These are phyloP conservation scores for Phytophthora colocasiae DNA, from an alignment of 352 stramenopile species.

Conservation along the genomic window DNA sequence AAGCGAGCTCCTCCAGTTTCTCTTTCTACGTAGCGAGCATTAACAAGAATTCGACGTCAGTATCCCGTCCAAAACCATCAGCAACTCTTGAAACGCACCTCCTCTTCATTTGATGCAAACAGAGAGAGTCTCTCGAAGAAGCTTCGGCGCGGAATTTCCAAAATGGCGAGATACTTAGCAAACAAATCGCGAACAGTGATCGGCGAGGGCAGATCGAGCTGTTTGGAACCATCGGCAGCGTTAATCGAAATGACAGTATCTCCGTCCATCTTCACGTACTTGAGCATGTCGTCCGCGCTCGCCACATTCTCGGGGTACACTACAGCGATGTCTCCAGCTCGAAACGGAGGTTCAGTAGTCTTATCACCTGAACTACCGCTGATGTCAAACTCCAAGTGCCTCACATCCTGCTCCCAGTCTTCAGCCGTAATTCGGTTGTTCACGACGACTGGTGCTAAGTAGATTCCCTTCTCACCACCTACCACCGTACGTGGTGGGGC, in stretches of 20 bases:
- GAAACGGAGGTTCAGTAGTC: slow-evolving; percentile 38
- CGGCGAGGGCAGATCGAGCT: slow-evolving; percentile 61
- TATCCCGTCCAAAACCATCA: not conserved
- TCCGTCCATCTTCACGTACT: slow-evolving; percentile 51
- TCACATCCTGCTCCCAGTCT: slow-evolving; percentile 86
- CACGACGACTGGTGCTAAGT: slow-evolving; percentile 57
- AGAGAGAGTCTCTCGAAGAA: slow-evolving; percentile 91
- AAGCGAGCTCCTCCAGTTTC: slow-evolving; percentile 91
- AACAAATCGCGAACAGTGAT: slow-evolving; percentile 77
- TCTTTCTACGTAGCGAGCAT: slow-evolving; percentile 65
- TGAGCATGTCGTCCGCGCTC: slow-evolving; percentile 73
- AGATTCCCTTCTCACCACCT: slow-evolving; percentile 49
- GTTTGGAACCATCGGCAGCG: slow-evolving; percentile 51
- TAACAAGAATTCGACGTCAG: slow-evolving; percentile 18
- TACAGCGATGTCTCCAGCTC: slow-evolving; percentile 73
- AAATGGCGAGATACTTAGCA: slow-evolving; percentile 85
- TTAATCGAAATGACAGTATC: slow-evolving; percentile 57
- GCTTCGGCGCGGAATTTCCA: slow-evolving; percentile 82
- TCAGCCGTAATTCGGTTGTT: slow-evolving; percentile 73
- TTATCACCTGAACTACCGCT: not conserved
- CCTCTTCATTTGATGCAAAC: slow-evolving; percentile 82
- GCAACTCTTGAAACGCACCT: slow-evolving; percentile 47
- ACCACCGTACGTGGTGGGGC: slow-evolving; percentile 54
- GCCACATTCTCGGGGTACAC: slow-evolving; percentile 83
- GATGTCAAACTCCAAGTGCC: slow-evolving; percentile 80